A percentile compares a stretch with the other conserved stretches of the same genome.
phyloP scores from a whole-genome alignment of 371 early-diverging fungal genomes.

The Lichtheimia ornata region DNA sequence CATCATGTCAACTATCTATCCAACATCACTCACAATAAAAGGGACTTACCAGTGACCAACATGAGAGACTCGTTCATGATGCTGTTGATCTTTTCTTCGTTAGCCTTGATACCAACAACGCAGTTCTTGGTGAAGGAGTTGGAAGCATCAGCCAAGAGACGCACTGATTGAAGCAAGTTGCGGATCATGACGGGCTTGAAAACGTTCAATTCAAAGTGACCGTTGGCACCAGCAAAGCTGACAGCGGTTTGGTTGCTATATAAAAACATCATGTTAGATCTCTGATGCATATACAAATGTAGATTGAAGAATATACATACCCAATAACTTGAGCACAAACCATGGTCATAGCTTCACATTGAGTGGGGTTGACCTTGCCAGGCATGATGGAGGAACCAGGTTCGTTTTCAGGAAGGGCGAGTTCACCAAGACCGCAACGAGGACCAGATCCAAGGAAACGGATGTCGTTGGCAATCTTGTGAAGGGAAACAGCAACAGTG shows the following conservation, averaged over 20 bases:
- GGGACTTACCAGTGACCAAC: conserved; percentile 27
- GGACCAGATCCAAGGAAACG: conserved; percentile 94
- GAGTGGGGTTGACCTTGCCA: conserved; percentile 96
- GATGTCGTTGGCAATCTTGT: conserved; percentile 98
- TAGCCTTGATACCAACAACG: conserved; percentile 89
- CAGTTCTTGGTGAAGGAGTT: conserved; percentile 90
- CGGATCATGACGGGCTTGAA: conserved; percentile 97
- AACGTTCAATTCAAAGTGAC: conserved; percentile 98
- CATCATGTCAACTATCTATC: not conserved
- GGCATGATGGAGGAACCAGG: conserved; percentile 99
- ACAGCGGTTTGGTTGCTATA: conserved; percentile 82
- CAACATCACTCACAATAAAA: not conserved
- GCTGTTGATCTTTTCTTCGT: conserved; percentile 80
- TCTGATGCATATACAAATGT: too few species aligned
- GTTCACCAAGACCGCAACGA: conserved; percentile 95
- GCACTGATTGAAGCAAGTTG: conserved; percentile 89
- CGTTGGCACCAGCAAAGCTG: conserved; percentile 87
- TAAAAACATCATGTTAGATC: too few species aligned
- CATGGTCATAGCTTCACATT: conserved; percentile 98
- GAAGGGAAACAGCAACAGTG: conserved; percentile 90
- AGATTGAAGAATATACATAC: not conserved
- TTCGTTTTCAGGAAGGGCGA: conserved; percentile 94
- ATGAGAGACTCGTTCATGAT: conserved; percentile 61
- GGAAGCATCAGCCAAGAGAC: conserved; percentile 83
- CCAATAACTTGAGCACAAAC: conserved; percentile 97